These are phyloP conservation scores for Populus davidiana DNA, from an alignment of 345 rosid species.

Conservation along the genomic window DNA sequence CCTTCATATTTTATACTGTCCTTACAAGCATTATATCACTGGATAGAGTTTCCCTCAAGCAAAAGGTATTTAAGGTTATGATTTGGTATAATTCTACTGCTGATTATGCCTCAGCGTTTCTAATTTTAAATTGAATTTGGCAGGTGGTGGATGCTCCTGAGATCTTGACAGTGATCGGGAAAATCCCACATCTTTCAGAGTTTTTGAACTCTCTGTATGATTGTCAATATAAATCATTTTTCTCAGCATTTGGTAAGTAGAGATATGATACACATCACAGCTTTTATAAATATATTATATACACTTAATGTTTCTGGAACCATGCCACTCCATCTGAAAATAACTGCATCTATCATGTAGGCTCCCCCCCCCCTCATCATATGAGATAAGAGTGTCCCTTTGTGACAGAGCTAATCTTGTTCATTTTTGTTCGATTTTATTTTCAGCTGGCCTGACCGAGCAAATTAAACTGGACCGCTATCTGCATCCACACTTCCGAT, in stretches of 20 bases:
- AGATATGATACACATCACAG: constrained; percentile 1
- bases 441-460: constrained; percentile 74
- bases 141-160: constrained; percentile 99
- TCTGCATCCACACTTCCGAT: constrained; percentile 89
- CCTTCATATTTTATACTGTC: constrained; percentile 93
- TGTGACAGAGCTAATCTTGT: not conserved
- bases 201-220: constrained; percentile 90
- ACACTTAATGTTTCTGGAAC: not conserved
- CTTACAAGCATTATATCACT: constrained; percentile 89
- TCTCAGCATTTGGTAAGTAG: constrained; percentile 84
- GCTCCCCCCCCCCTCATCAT: not conserved
- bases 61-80: constrained; percentile 58
- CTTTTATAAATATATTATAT: not conserved
- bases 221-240: constrained; percentile 88
- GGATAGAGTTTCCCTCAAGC: constrained; percentile 95
- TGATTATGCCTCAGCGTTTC: not conserved
- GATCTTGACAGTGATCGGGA: constrained; percentile 94
- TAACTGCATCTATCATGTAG: not conserved
- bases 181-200: constrained; percentile 80
- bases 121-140: constrained; percentile 16
- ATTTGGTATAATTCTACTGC: not conserved
- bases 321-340: not conserved
- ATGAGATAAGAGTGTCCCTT: not conserved
- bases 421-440: constrained; percentile 18
- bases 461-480: constrained; percentile 88